phyloP scores from a whole-genome alignment of 2,329 filamentous ascomycete genomes.

The Colletotrichum sublineola region DNA sequence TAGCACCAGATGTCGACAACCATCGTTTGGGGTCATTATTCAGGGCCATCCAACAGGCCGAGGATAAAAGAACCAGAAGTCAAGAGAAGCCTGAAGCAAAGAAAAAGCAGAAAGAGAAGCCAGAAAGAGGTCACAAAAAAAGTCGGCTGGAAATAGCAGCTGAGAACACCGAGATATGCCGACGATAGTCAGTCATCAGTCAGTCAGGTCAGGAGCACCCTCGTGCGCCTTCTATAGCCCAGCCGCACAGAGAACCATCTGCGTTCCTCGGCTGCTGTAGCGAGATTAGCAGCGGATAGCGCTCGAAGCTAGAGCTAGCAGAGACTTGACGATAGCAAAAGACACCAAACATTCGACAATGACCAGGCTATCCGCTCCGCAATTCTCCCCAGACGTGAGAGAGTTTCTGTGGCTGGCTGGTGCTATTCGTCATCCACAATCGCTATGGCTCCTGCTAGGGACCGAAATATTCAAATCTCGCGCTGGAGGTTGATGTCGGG shows the following conservation, averaged over 20 bases:
- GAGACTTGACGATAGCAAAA: constrained; percentile 80
- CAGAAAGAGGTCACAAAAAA: constrained; percentile 40
- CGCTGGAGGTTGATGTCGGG: constrained; percentile 20
- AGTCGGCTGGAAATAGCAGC: constrained; percentile 42
- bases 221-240: constrained; percentile 59
- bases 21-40: constrained; percentile 33
- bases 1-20: constrained; percentile 14
- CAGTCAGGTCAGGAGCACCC: constrained; percentile 40
- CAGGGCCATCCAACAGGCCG: constrained; percentile 37
- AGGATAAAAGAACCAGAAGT: constrained; percentile 30
- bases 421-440: constrained; percentile 35
- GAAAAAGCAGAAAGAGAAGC: constrained; percentile 36
- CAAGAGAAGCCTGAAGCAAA: constrained; percentile 40
- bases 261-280: constrained; percentile 64
- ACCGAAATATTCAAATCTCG: constrained; percentile 19
- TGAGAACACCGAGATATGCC: constrained; percentile 42
- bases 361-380: constrained; percentile 59
- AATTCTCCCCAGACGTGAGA: constrained; percentile 52
- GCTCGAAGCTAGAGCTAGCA: constrained; percentile 75
- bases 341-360: constrained; percentile 62
- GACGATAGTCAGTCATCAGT: constrained; percentile 43
- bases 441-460: constrained; percentile 10
- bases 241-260: constrained; percentile 57
- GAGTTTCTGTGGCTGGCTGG: constrained; percentile 48
- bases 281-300: constrained; percentile 70